Conservation (phyloP, 176 grass and related monocot species). For the Lolium perenne region DNA sequence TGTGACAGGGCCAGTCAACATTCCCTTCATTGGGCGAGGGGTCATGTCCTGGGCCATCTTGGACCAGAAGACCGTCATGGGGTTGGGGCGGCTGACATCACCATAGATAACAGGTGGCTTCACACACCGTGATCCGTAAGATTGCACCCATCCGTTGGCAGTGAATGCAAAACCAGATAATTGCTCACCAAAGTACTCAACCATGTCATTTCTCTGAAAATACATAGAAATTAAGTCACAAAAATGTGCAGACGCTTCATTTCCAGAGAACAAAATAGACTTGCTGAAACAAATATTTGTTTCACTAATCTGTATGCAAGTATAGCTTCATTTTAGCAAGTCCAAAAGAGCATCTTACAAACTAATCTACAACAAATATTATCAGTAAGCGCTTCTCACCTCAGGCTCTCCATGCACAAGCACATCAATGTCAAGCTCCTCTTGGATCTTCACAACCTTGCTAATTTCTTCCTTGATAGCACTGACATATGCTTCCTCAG, state of each 20-base stretch:
- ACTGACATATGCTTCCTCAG: slow-evolving; percentile 74
- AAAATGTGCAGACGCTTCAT: slow-evolving; percentile 25
- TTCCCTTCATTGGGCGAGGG: slow-evolving; percentile 95
- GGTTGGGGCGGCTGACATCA: slow-evolving; percentile 89
- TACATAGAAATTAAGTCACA: not conserved
- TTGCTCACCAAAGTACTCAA: slow-evolving; percentile 99
- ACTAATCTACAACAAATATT: not conserved
- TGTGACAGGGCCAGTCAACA: slow-evolving; percentile 96
- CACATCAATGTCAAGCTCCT: slow-evolving; percentile 99
- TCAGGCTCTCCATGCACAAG: slow-evolving; percentile 97
- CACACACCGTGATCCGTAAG: slow-evolving; percentile 93
- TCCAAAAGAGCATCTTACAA: not conserved
- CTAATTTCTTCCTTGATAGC: slow-evolving; percentile 94
- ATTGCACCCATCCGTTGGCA: slow-evolving; percentile 96
- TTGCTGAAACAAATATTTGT: not conserved
- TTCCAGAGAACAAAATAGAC: not conserved
- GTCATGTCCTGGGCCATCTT: slow-evolving; percentile 91
- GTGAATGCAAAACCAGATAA: slow-evolving; percentile 97
- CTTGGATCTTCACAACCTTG: slow-evolving; percentile 95
- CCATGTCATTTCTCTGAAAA: slow-evolving; percentile 97
- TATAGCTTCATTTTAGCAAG: not conserved
- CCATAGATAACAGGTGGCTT: slow-evolving; percentile 98
- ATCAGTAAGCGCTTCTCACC: slow-evolving; percentile 47
- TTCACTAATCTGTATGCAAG: not conserved
- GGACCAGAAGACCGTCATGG: slow-evolving; percentile 99